A percentile compares a stretch with the other conserved stretches of the same genome.
Conservation (phyloP, 2,329 filamentous ascomycete species). For the Juglanconis oblonga region DNA sequence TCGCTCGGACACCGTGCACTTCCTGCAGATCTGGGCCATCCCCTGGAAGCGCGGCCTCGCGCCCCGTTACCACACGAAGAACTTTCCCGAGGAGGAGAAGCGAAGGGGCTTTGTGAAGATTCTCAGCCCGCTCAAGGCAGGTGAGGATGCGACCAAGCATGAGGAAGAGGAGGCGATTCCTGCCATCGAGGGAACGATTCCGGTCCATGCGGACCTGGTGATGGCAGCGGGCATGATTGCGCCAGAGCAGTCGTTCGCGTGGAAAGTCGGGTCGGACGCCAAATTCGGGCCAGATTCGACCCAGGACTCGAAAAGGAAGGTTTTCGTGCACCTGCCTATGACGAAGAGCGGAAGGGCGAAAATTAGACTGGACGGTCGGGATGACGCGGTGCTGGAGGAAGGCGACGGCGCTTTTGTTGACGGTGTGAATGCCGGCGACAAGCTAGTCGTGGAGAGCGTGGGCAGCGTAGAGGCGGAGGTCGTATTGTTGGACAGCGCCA, state of each 20-base stretch:
- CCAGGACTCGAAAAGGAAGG: conserved; percentile 59
- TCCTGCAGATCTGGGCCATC: conserved; percentile 84
- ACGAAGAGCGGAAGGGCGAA: conserved; percentile 70
- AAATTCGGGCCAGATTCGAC: conserved; percentile 35
- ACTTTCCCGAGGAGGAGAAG: conserved; percentile 73
- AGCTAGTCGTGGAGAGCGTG: conserved; percentile 62
- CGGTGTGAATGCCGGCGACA: conserved; percentile 60
- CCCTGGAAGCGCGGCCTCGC: conserved; percentile 71
- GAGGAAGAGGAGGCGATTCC: conserved; percentile 65
- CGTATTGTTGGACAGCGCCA: conserved; percentile 61
- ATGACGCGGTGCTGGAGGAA: conserved; percentile 66
- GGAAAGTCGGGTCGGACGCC: conserved; percentile 60
- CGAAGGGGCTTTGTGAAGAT: conserved; percentile 68
- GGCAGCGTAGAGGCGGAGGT: conserved; percentile 68
- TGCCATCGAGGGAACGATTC: conserved; percentile 64
- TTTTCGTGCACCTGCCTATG: conserved; percentile 81
- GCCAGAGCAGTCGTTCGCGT: conserved; percentile 64
- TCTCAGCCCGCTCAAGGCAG: conserved; percentile 70
- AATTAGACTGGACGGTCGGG: conserved; percentile 64
- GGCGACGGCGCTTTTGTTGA: conserved; percentile 81
- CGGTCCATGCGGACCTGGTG: conserved; percentile 78
- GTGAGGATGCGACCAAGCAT: conserved; percentile 56
- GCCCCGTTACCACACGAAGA: conserved; percentile 73
- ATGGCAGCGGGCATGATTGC: conserved; percentile 77
- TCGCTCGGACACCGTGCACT: conserved; percentile 68